phyloP scores from a whole-genome alignment of 257 asterid genomes.

The Leptodermis oblonga region DNA sequence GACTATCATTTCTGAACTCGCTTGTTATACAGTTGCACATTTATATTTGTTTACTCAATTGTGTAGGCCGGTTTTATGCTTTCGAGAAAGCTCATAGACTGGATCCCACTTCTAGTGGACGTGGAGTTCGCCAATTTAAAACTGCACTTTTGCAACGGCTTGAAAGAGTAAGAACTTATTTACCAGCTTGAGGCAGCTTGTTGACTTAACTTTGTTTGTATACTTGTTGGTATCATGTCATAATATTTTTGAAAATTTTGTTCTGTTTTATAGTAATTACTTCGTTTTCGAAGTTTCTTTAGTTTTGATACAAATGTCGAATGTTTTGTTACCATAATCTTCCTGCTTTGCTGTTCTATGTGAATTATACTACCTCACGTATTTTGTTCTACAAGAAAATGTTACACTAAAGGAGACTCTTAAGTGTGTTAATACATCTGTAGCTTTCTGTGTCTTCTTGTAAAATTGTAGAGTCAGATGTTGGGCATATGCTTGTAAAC shows the following conservation, averaged over 20 bases:
- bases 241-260: not conserved
- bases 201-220: not conserved
- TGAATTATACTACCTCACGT: not conserved
- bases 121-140: constrained; percentile 97
- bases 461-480: not conserved
- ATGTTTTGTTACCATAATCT: no score
- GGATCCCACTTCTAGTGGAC: constrained; percentile 97
- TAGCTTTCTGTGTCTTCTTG: not conserved
- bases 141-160: constrained; percentile 93
- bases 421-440: not conserved
- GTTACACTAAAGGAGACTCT: not conserved
- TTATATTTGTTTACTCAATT: constrained; percentile 8
- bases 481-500: not conserved
- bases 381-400: not conserved
- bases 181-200: not conserved
- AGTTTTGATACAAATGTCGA: not conserved
- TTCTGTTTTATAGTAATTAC: not conserved
- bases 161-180: constrained; percentile 60
- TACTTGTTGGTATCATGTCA: not conserved
- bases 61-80: constrained; percentile 94
- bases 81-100: constrained; percentile 92
- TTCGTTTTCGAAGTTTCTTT: not conserved
- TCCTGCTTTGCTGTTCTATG: not conserved
- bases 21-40: constrained; percentile 4
- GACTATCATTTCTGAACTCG: not conserved